Base-by-base conservation (phyloP, 169 alveolate genomes). In the Plasmodium reichenowi region DNA sequence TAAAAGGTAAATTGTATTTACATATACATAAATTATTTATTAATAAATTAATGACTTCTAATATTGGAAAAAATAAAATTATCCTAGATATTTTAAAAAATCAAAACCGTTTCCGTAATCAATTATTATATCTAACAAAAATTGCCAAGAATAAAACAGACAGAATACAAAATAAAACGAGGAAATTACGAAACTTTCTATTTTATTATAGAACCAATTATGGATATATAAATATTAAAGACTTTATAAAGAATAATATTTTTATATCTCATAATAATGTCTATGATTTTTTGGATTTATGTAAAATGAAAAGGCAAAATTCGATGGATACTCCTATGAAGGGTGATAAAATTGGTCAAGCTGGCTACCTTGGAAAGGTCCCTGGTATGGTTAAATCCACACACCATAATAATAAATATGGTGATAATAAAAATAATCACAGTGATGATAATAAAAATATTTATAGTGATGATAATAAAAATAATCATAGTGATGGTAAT, bases 51-150 rank as follows among this genome's bases (percentile, higher is more conserved):
- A 71, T 83, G 72, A 83, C 43, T 1, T 83, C 86, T 2, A 43
- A 54, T 58, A 56, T 26, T 32, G 70, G 26, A 47, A 83, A 83
- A 47, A 83, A 83, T n/a, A 71, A 52, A 38, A 58, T 54, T 15
- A 83, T 83, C 56, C 13, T 83, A 43, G 48, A 56, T 15, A 83
- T 83, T 43, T 15, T 83, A 62, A 83, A 83, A 83, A 83, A 68
- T n/a, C 91, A 83, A 38, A 83, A 83, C 8, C 22, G 91, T 54
- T 83, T 83, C 38, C 76, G 91, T 50, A 83, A 83, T 62, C 91
- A 83, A 20, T 47, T 83, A n/a, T 29, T 83, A 10, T 83, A 70
- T 22, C 54, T 83, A n/a, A 83, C 91, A 1, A 67, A 59, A 54
- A 83, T 83, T 32, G 71, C 91, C 1, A 67, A 71, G 22, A 83